phyloP scores from a whole-genome alignment of 1,284 basidiomycete genomes.

The Ustilago bromivora region DNA sequence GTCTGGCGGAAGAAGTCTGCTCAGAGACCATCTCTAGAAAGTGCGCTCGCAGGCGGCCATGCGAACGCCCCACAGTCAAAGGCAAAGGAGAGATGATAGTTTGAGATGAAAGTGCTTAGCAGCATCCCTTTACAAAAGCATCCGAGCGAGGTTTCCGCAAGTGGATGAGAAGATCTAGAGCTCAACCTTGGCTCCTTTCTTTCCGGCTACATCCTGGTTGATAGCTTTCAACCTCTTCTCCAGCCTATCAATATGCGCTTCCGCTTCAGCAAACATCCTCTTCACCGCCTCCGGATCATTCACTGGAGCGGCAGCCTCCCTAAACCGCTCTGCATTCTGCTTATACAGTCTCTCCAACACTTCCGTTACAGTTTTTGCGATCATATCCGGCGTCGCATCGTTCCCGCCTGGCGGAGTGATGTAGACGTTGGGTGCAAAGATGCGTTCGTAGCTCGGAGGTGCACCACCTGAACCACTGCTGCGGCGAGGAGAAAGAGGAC shows the following conservation, averaged over 20 bases:
- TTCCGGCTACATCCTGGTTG: conserved; percentile 6
- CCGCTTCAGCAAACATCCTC: conserved; percentile 60
- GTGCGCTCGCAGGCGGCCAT: background rate
- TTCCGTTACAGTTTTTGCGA: conserved; percentile 66
- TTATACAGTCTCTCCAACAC: conserved; percentile 66
- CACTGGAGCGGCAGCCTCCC: background rate
- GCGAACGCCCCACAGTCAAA: background rate
- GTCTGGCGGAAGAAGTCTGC: background rate
- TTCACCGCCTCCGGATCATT: conserved; percentile 74
- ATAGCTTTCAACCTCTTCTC: conserved; percentile 66
- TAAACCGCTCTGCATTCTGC: conserved; percentile 16
- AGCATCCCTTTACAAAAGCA: background rate
- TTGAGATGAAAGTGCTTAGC: background rate
- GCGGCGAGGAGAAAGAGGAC: conserved; percentile 25
- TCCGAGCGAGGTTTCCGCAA: background rate
- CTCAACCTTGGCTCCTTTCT: conserved; percentile 18
- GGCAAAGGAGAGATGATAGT: background rate
- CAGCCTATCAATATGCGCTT: conserved; percentile 74
- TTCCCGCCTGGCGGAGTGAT: conserved; percentile 43
- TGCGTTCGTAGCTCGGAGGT: conserved; percentile 20
- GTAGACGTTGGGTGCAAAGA: conserved; percentile 48
- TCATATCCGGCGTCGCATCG: conserved; percentile 54
- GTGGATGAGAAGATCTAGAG: conserved; percentile 10
- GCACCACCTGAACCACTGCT: background rate
- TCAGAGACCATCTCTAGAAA: background rate